phyloP scores from a whole-genome alignment of 768 basidiomycete genomes.

The Saitozyma podzolica region DNA sequence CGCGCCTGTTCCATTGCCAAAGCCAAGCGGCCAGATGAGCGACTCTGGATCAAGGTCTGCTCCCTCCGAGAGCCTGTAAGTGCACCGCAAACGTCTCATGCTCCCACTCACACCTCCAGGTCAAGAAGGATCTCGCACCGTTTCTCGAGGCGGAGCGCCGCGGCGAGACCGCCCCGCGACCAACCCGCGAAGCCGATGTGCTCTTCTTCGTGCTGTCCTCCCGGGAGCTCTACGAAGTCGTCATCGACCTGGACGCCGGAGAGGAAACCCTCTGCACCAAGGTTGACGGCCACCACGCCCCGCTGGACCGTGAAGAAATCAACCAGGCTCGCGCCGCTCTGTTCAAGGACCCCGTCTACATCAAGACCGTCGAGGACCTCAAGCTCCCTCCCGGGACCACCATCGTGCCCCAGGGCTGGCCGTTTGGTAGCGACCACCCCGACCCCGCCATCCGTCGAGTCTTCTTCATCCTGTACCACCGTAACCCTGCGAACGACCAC shows the following conservation, averaged over 20 bases:
- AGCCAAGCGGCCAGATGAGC: not conserved
- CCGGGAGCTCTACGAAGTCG: conserved; percentile 7
- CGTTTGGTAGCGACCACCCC: conserved; percentile 6
- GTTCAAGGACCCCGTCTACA: conserved; percentile 1
- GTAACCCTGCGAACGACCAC: conserved; percentile 4
- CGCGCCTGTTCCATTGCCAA: conserved; percentile 5
- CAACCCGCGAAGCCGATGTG: conserved; percentile 10
- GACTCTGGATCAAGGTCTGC: conserved; percentile 14
- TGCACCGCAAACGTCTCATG: not conserved
- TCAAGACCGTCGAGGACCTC: conserved; percentile 4
- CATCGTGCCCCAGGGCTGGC: conserved; percentile 7
- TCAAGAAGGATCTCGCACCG: conserved; percentile 3
- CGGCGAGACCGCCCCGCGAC: conserved; percentile 5
- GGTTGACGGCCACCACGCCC: conserved; percentile 7
- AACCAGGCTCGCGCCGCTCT: not conserved
- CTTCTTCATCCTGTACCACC: conserved; percentile 16
- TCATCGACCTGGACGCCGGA: conserved; percentile 8
- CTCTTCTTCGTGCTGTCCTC: conserved; percentile 16
- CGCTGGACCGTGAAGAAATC: conserved; percentile 8
- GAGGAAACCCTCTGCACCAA: conserved; percentile 2
- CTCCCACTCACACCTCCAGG: not conserved
- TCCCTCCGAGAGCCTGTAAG: conserved; percentile 8
- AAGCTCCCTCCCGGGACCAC: not conserved
- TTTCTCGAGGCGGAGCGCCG: conserved; percentile 11
- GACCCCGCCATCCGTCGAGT: conserved; percentile 5